These are phyloP conservation scores for Fusarium solani-melongenae DNA, from an alignment of 2,329 filamentous ascomycete genomes.

Conservation along the genomic window DNA sequence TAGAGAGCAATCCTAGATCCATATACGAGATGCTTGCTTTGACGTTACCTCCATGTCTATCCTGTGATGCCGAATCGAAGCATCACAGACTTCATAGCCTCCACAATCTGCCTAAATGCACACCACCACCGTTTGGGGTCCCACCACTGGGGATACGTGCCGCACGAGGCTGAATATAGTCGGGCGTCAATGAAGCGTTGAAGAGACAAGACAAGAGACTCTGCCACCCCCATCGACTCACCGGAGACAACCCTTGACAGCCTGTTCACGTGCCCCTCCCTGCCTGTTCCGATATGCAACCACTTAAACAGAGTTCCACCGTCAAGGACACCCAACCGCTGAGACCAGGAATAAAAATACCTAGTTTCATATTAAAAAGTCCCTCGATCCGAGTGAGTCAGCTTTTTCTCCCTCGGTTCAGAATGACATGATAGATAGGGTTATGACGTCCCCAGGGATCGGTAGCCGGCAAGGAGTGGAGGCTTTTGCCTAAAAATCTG, in stretches of 20 bases:
- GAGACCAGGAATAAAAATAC: not conserved
- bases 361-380: constrained; percentile 15
- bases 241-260: not conserved
- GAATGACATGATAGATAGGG: constrained; percentile 2
- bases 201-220: not conserved
- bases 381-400: constrained; percentile 22
- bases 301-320: constrained; percentile 20
- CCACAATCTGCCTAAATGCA: constrained; percentile 37
- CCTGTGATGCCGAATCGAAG: constrained; percentile 21
- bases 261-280: constrained; percentile 5
- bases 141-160: constrained; percentile 26
- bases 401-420: not conserved
- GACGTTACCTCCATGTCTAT: not conserved
- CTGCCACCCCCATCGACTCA: constrained; percentile 28
- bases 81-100: constrained; percentile 26
- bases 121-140: constrained; percentile 15
- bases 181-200: not conserved
- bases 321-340: not conserved
- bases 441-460: constrained; percentile 17
- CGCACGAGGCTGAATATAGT: constrained; percentile 30
- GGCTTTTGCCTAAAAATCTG: constrained; percentile 39
- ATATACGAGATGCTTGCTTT: not conserved
- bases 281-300: constrained; percentile 26
- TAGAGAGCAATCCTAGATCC: not conserved
- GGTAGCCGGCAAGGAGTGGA: constrained; percentile 30